phyloP scores from a whole-genome alignment of 1,284 basidiomycete species.

The Sporisorium iseilematis-ciliati region DNA sequence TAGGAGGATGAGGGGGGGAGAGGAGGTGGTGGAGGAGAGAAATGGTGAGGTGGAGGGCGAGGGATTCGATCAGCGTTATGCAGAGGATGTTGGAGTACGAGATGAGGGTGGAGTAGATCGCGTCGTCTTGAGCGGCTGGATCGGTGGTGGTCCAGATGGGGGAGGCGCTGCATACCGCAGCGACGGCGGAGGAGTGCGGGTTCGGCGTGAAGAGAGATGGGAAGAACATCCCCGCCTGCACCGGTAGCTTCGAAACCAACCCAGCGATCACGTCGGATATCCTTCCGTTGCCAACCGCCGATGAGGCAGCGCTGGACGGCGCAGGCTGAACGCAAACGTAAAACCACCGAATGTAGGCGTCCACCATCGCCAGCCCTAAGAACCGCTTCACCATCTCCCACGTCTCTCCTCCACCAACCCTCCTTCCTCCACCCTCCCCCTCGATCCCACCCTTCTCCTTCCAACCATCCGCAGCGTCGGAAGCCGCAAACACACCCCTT shows the following conservation, averaged over 20 bases:
- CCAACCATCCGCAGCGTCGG: not conserved
- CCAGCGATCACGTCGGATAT: not conserved
- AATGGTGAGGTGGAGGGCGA: conserved; percentile 20
- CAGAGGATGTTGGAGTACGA: conserved; percentile 33
- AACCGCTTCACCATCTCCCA: conserved; percentile 17
- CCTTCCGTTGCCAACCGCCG: not conserved
- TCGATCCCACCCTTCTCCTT: too few relatives aligned
- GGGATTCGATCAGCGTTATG: conserved; percentile 26
- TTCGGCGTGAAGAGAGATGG: conserved; percentile 17
- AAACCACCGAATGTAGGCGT: conserved; percentile 54
- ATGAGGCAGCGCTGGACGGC: too few relatives aligned
- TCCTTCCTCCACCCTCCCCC: too few relatives aligned
- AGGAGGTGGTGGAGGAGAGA: conserved; percentile 1
- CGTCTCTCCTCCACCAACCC: not conserved
- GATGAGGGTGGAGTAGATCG: conserved; percentile 23
- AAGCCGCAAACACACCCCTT: conserved; percentile 5
- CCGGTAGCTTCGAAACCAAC: conserved; percentile 4
- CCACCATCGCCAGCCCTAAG: conserved; percentile 35
- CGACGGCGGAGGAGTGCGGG: not conserved
- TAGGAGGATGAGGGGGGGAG: not conserved
- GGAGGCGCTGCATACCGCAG: conserved; percentile 13
- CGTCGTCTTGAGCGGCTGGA: not conserved
- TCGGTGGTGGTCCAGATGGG: not conserved
- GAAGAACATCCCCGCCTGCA: conserved; percentile 39
- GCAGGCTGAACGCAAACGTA: conserved; percentile 70